These are phyloP conservation scores for Tetrapyrgos nigripes DNA, from an alignment of 1,284 basidiomycete species.

Conservation along the genomic window DNA sequence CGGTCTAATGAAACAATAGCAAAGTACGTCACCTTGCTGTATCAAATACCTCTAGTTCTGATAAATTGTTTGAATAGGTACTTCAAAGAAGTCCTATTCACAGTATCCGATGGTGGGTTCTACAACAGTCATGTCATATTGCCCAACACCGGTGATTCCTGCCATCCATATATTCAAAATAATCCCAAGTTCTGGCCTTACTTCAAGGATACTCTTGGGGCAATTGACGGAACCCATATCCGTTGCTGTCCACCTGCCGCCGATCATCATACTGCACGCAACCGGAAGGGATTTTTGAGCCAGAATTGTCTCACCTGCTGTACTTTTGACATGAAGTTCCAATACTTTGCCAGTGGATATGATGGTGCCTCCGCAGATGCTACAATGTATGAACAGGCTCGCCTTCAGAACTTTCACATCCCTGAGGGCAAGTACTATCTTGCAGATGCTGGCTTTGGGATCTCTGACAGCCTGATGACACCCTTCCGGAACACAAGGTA, in stretches of 20 bases:
- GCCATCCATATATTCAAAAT: not conserved
- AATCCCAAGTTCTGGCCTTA: conserved; percentile 28
- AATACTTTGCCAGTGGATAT: conserved; percentile 27
- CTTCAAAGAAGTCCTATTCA: conserved; percentile 1
- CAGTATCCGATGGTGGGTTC: conserved; percentile 1
- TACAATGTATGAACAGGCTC: conserved; percentile 20
- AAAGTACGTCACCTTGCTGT: not conserved
- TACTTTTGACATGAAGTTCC: conserved; percentile 21
- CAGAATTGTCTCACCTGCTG: conserved; percentile 15
- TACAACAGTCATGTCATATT: conserved; percentile 3
- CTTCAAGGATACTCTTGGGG: conserved; percentile 26
- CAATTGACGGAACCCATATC: conserved; percentile 33
- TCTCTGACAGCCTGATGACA: conserved; percentile 33
- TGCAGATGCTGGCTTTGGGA: conserved; percentile 30
- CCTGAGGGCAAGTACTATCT: conserved; percentile 26
- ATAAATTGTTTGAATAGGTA: not conserved
- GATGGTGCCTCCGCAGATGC: conserved; percentile 27
- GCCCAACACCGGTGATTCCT: not conserved
- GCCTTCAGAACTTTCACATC: conserved; percentile 19
- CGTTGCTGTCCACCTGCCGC: conserved; percentile 16
- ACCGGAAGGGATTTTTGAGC: conserved; percentile 16
- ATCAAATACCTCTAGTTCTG: not conserved
- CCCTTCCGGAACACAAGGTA: conserved; percentile 41
- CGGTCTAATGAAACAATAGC: conserved; percentile 2
- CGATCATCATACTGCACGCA: conserved; percentile 10